Conservation (phyloP, 495 filamentous ascomycete species). For the Tetracladium setigerum region DNA sequence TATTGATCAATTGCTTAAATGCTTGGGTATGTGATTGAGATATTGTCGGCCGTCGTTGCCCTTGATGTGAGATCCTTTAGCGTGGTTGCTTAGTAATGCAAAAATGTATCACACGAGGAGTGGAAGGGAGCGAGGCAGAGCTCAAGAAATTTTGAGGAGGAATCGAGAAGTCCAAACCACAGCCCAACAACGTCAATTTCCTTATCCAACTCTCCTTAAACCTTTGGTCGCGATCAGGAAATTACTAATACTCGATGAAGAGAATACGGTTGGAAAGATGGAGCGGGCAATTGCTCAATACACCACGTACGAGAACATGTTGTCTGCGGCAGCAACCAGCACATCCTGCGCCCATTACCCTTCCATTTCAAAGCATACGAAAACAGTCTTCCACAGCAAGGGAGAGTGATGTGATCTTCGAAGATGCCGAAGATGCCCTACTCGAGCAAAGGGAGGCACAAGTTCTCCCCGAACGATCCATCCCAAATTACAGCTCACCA, state of each 20-base stretch:
- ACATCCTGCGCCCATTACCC: slow-evolving; percentile 9
- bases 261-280: slow-evolving; percentile 58
- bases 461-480: background rate
- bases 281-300: slow-evolving; percentile 58
- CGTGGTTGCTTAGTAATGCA: slow-evolving; percentile 13
- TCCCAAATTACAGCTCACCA: slow-evolving; percentile 48
- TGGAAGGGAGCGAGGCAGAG: slow-evolving; percentile 23
- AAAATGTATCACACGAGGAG: slow-evolving; percentile 26
- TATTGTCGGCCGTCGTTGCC: slow-evolving; percentile 7
- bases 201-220: slow-evolving; percentile 15
- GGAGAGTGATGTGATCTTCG: slow-evolving; percentile 10
- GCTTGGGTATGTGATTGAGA: slow-evolving; percentile 18
- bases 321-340: slow-evolving; percentile 35
- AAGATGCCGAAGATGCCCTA: slow-evolving; percentile 19
- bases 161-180: slow-evolving; percentile 16
- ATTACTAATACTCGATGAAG: slow-evolving; percentile 61
- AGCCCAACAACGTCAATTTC: slow-evolving; percentile 20
- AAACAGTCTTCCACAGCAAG: slow-evolving; percentile 9
- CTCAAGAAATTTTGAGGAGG: slow-evolving; percentile 21
- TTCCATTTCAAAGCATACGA: slow-evolving; percentile 28
- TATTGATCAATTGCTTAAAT: slow-evolving; percentile 26
- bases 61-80: slow-evolving; percentile 21
- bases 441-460: background rate
- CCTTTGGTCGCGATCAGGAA: slow-evolving; percentile 58
- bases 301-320: slow-evolving; percentile 28